Conservation (phyloP, 1,284 basidiomycete genomes). For the Cryptococcus maquisensis region DNA sequence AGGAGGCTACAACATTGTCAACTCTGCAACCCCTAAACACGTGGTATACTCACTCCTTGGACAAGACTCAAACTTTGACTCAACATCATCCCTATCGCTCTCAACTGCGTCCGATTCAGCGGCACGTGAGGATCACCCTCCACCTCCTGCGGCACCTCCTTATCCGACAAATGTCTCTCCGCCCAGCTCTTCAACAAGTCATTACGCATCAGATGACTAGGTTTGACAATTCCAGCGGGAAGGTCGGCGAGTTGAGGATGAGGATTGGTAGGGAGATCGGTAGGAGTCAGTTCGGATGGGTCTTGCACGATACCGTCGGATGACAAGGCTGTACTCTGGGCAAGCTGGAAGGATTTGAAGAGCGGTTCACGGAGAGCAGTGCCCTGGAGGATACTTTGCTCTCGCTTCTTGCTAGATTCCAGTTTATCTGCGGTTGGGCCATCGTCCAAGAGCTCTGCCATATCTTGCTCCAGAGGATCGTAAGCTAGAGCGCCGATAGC, state of each 20-base stretch:
- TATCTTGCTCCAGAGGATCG: constrained; percentile 55
- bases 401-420: constrained; percentile 40
- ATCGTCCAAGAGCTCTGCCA: constrained; percentile 7
- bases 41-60: constrained; percentile 67
- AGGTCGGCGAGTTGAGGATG: constrained; percentile 9
- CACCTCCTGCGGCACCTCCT: constrained; percentile 57
- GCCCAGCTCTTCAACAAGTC: constrained; percentile 73
- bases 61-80: constrained; percentile 71
- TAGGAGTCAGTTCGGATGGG: constrained; percentile 21
- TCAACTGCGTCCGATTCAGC: constrained; percentile 72
- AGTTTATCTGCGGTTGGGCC: no score
- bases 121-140: constrained; percentile 75
- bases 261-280: constrained; percentile 35
- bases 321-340: not conserved
- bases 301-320: constrained; percentile 13
- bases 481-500: constrained; percentile 62
- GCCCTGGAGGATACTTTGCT: constrained; percentile 58
- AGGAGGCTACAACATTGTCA: constrained; percentile 60
- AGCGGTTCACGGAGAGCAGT: constrained; percentile 67
- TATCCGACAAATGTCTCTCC: constrained; percentile 57
- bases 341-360: constrained; percentile 48
- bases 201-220: constrained; percentile 61
- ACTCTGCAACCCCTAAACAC: no score
- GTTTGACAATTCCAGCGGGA: not conserved
- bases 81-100: constrained; percentile 83